Conservation (phyloP, 2,329 filamentous ascomycete species). For the Cytospora schulzeri region DNA sequence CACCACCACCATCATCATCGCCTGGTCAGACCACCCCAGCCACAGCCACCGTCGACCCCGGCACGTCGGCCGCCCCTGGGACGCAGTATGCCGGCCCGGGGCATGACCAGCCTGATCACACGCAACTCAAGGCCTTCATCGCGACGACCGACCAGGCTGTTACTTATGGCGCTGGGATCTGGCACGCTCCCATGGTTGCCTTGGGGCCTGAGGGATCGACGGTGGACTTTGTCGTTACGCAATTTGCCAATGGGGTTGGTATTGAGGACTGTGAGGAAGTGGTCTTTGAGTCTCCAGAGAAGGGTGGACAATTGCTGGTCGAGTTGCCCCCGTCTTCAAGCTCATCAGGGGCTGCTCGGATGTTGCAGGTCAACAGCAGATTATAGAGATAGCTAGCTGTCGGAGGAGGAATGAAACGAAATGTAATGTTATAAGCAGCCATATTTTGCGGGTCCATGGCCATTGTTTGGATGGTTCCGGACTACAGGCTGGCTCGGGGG, state of each 20-base stretch:
- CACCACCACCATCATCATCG: no score
- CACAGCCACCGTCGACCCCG: background rate
- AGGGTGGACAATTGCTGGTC: constrained; percentile 11
- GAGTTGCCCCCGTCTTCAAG: constrained; percentile 14
- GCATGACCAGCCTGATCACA: constrained; percentile 63
- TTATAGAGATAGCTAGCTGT: background rate
- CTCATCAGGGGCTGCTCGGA: background rate
- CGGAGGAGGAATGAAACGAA: background rate
- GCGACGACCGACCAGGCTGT: constrained; percentile 80
- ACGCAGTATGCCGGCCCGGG: constrained; percentile 5
- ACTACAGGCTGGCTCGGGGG: no score
- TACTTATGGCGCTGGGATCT: constrained; percentile 88
- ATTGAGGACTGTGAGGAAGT: constrained; percentile 90
- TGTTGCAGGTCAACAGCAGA: background rate
- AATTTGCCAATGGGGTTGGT: constrained; percentile 81
- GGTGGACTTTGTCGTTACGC: constrained; percentile 86
- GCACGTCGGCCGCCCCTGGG: background rate
- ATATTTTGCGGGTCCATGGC: background rate
- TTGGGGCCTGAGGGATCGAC: constrained; percentile 61
- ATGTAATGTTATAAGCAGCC: background rate
- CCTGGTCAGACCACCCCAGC: background rate
- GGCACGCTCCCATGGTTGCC: constrained; percentile 95
- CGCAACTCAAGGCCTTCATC: constrained; percentile 73
- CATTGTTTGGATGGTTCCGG: no score
- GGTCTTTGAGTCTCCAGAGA: constrained; percentile 35